Conservation (phyloP, 2,329 filamentous ascomycete species). For the Cladobotryum mycophilum region DNA sequence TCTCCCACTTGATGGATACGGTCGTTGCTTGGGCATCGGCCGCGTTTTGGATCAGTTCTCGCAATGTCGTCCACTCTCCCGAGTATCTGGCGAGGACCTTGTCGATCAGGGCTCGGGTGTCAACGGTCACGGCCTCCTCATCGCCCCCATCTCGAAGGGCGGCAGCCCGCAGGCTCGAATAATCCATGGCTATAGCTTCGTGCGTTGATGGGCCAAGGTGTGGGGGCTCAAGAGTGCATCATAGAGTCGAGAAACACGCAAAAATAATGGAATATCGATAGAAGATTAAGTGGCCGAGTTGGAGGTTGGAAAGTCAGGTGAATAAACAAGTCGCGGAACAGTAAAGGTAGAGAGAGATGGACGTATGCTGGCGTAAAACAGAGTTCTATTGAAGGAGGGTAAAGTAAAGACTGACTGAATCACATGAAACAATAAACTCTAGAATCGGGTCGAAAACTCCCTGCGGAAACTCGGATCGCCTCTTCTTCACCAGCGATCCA, state of each 20-base stretch:
- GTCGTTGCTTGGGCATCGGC: constrained; percentile 89
- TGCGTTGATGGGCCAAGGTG: neutral
- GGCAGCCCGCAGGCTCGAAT: constrained; percentile 72
- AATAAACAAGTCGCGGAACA: too few species aligned
- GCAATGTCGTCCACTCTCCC: constrained; percentile 83
- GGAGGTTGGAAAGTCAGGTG: too few species aligned
- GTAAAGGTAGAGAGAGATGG: too few species aligned
- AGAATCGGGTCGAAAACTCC: too few species aligned
- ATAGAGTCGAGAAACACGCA: neutral
- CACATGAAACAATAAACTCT: too few species aligned
- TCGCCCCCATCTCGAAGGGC: constrained; percentile 81
- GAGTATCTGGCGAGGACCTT: constrained; percentile 96
- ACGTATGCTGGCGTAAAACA: too few species aligned
- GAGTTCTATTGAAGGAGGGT: too few species aligned
- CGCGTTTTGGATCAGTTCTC: constrained; percentile 97
- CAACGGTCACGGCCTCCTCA: constrained; percentile 96
- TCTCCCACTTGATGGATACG: constrained; percentile 89
- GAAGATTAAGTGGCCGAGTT: too few species aligned
- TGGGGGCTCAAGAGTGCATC: neutral
- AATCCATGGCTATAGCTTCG: constrained; percentile 50
- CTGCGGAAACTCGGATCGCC: too few species aligned
- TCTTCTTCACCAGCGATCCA: too few species aligned
- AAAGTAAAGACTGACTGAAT: too few species aligned
- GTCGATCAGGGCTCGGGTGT: constrained; percentile 93
- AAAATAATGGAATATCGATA: neutral